A percentile compares a stretch with the other conserved stretches of the same genome.
These are phyloP conservation scores for Lipomyces orientalis DNA, from an alignment of 805 yeast species.

Conservation along the genomic window DNA sequence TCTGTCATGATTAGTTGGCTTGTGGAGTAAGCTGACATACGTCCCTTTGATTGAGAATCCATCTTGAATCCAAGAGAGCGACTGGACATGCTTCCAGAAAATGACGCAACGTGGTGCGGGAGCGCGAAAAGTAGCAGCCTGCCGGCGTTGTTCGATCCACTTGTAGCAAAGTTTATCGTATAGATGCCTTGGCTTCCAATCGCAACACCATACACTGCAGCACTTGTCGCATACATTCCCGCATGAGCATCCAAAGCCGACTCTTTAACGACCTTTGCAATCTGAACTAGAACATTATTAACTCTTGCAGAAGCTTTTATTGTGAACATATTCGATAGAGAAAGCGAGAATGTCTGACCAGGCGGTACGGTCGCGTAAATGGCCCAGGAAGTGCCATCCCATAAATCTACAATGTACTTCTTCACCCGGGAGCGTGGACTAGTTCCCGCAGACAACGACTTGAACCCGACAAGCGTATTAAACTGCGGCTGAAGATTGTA, in stretches of 20 bases:
- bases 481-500: conserved; percentile 40
- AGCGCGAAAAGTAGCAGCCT: conserved; percentile 62
- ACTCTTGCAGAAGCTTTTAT: conserved; percentile 53
- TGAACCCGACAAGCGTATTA: conserved; percentile 59
- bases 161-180: conserved; percentile 19
- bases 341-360: conserved; percentile 42
- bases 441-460: conserved; percentile 51
- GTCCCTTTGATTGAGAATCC: conserved; percentile 58
- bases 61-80: conserved; percentile 47
- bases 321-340: conserved; percentile 46
- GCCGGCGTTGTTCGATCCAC: conserved; percentile 51
- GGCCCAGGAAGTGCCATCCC: conserved; percentile 68
- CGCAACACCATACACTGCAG: conserved; percentile 50
- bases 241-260: conserved; percentile 62
- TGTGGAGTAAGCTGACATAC: conserved; percentile 47
- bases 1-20: conserved; percentile 46
- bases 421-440: conserved; percentile 51
- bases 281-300: conserved; percentile 62
- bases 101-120: conserved; percentile 65
- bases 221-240: conserved; percentile 63
- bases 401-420: conserved; percentile 62
- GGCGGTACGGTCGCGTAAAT: conserved; percentile 58
- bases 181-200: conserved; percentile 19
- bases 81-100: conserved; percentile 40
- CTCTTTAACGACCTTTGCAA: conserved; percentile 57